These are phyloP conservation scores for Orbilia quercus DNA, from an alignment of 2,329 filamentous ascomycete species.

Conservation along the genomic window DNA sequence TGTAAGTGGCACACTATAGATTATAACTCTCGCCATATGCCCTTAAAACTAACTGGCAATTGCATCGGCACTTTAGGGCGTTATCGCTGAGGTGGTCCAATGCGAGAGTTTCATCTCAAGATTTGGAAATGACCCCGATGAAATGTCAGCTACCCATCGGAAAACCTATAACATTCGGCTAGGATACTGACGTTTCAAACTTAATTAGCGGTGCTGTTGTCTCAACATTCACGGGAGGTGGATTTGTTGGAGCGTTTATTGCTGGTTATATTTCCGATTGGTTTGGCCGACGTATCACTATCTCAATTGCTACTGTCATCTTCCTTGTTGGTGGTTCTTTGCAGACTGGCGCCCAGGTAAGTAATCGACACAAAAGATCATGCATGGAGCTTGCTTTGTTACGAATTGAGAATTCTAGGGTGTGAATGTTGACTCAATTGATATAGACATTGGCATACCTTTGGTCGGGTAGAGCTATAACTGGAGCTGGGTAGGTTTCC, in stretches of 20 bases:
- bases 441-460: conserved; percentile 69
- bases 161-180: neutral
- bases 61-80: conserved; percentile 42
- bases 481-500: conserved; percentile 71
- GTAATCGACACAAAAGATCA: neutral
- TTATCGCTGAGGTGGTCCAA: conserved; percentile 65
- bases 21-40: neutral
- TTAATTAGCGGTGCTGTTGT: conserved; percentile 75
- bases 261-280: conserved; percentile 74
- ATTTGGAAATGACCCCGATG: conserved; percentile 61
- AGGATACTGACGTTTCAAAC: neutral
- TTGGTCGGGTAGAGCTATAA: conserved; percentile 76
- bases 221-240: conserved; percentile 80
- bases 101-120: conserved; percentile 65
- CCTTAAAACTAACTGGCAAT: neutral
- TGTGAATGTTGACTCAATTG: conserved; percentile 43
- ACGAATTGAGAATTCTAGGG: neutral
- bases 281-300: conserved; percentile 77
- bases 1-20: conserved; percentile 62
- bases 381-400: neutral
- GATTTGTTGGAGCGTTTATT: conserved; percentile 75
- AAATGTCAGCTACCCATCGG: conserved; percentile 28
- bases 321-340: conserved; percentile 78
- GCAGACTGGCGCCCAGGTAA: conserved; percentile 73
- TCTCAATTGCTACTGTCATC: conserved; percentile 75